These are phyloP conservation scores for Astrephomene gubernaculifera DNA, from an alignment of 139 green algal species.

Conservation along the genomic window DNA sequence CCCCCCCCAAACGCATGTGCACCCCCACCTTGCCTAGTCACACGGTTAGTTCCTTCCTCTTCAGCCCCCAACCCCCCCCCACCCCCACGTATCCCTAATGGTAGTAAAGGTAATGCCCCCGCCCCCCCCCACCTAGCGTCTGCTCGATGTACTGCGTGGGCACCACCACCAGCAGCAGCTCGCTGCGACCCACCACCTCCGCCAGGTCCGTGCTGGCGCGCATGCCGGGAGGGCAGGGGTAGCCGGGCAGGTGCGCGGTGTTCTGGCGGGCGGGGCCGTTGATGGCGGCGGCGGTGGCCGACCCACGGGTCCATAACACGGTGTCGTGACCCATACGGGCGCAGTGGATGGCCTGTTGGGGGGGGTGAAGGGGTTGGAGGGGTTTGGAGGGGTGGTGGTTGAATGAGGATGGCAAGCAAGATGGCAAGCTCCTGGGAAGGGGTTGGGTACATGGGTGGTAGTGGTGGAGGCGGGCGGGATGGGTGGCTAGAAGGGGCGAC, in stretches of 20 bases:
- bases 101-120: no score
- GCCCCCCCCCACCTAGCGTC: conserved; percentile 65
- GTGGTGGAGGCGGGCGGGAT: neutral
- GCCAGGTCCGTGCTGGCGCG: conserved; percentile 62
- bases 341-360: conserved; percentile 60
- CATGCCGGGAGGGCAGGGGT: conserved; percentile 63
- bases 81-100: conserved; percentile 21
- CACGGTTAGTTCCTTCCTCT: neutral
- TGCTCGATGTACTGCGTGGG: conserved; percentile 82
- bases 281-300: conserved; percentile 64
- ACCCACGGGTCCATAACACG: conserved; percentile 76
- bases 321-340: conserved; percentile 77
- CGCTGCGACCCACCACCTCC: conserved; percentile 39
- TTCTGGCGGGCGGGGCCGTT: conserved; percentile 80
- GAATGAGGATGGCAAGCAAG: neutral
- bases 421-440: neutral
- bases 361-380: neutral
- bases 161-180: conserved; percentile 88
- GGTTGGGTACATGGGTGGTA: neutral
- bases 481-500: no score
- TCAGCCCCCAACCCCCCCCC: neutral
- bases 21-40: no score
- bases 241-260: conserved; percentile 67
- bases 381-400: conserved; percentile 39
- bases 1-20: no score